Evolutionary conservation across 2,329 filamentous ascomycete species (phyloP), one percentile per base, ranked within the genome.

Genomic region (Aspergillus piperis): DNA sequence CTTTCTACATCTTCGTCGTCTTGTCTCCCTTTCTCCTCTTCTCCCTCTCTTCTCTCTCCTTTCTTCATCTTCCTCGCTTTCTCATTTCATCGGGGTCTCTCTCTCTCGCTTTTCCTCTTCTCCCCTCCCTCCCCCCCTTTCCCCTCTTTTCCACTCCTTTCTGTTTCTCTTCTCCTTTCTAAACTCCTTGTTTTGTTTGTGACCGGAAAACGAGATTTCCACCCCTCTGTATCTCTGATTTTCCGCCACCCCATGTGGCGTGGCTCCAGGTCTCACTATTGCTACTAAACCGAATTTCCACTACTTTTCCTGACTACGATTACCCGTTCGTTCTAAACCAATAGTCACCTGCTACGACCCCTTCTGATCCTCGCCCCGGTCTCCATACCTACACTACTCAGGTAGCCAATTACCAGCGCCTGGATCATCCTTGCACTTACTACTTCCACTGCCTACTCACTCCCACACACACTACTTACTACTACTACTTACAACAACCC

Each of bases 301-400:
- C 36, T 49, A 49, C 48, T 44, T 51, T 58, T 49, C 49, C 47
- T 56, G 39, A 27, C 53, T 55, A 42, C 53, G 53, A 55, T 55
- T 54, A 62, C 58, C 61, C 61, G 58, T 55, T 62, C 61, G 61
- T 61, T 62, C 61, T 62, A 60, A 60, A 53, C 58, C 61, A 63
- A 61, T 61, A 61, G 60, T 60, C 32, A 55, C 53, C 41, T 55
- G 39, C 53, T 55, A 44, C 53, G 23, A 42, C 52, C 53, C 53
- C 53, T 41, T 23, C 53, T 36, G 32, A 36, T 36, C 19, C n/a
- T 19, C 49, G 30, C 50, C 58, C 56, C 54, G 15, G 25, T 49
- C 60, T 36, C 54, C 58, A 56, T 27, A 52, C 41, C 38, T 42
- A 36, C 32, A 36, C 38, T 42, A 30, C 54, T 50, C 39, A 23